A percentile compares a stretch with the other conserved stretches of the same genome.
These are phyloP conservation scores for Bocquillonia castaneifolia DNA, from an alignment of 441 rosid genomes.

Conservation along the genomic window DNA sequence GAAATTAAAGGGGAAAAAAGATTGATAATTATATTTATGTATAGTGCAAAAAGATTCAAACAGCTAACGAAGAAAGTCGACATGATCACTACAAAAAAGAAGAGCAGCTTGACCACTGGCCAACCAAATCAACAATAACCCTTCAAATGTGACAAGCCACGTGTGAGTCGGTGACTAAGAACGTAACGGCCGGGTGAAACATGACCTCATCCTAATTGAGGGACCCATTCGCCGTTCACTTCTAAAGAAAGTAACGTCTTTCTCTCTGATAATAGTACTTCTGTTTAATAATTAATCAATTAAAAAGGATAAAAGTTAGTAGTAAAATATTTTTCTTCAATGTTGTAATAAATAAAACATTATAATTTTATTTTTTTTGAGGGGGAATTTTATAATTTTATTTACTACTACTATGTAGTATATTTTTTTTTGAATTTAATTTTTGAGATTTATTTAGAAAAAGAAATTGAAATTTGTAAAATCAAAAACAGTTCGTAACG, in stretches of 20 bases:
- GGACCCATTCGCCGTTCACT: conserved; percentile 52
- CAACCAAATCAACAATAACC: not conserved
- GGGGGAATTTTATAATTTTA: no score
- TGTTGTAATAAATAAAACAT: no score
- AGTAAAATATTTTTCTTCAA: not conserved
- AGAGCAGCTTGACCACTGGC: no score
- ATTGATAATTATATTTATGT: no score
- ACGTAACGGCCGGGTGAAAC: conserved; percentile 41
- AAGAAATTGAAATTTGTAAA: not conserved
- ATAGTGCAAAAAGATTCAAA: no score
- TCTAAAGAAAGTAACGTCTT: conserved; percentile 39
- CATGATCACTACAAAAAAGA: no score
- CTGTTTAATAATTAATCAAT: no score
- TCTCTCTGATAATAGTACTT: no score
- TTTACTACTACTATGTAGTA: not conserved
- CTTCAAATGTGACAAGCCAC: conserved; percentile 21
- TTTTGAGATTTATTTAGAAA: not conserved
- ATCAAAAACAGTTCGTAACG: conserved; percentile 30
- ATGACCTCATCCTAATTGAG: conserved; percentile 35
- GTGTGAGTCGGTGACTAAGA: conserved; percentile 26
- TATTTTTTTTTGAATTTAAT: not conserved
- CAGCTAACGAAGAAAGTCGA: no score
- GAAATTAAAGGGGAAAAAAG: no score
- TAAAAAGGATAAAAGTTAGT: no score
- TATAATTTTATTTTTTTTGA: no score